Base-by-base conservation (phyloP, 2,329 filamentous ascomycete species). In the Alternaria infectoria region DNA sequence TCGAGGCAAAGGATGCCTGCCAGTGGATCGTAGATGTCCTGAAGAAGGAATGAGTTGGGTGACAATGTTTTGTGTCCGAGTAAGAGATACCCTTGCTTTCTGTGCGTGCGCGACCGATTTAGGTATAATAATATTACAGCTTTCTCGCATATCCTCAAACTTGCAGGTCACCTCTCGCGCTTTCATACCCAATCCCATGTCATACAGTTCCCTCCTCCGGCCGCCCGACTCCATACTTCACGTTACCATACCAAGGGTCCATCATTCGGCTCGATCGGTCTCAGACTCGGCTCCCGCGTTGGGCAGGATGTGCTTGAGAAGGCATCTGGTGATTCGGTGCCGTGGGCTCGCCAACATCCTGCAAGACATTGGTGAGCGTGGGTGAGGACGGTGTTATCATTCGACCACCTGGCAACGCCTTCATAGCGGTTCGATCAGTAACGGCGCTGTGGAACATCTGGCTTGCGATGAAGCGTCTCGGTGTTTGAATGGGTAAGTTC, bases 1-100 rank as follows among this genome's bases (percentile, higher is more conserved):
- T 71, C 5, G 86, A 88, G 67, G 81, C 83, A 3, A 81, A 77
- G 28, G 75, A 84, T 62, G 83, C 74, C 0, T 76, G 83, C 28
- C 77, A 83, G 2, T 87, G 85, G 82, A 76, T 85, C 1, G 57
- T 84, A 1, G 77, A 82, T 25, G 71, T 79, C 0, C 55, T 81
- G 28, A 76, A 70, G 57, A 69, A 68, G 17, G 73, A 72, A 45
- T 77, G 52, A 64, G 11, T 43, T 6, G 19, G 23, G 4, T 23
- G 21, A 12, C 13, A 10, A 32, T 25, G 10, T 51, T 11, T 12
- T 32, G 26, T 51, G 32, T 51, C 21, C 32, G 32, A 51, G 50
- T 60, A 60, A 30, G 23, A 36, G 19, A 61, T 57, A 61, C 59
- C 54, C 59, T 46, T 51, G 55, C 43, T 43, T 45, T 51, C 15